phyloP scores from a whole-genome alignment of 2,329 filamentous ascomycete genomes.

The Cordyceps cicadae region DNA sequence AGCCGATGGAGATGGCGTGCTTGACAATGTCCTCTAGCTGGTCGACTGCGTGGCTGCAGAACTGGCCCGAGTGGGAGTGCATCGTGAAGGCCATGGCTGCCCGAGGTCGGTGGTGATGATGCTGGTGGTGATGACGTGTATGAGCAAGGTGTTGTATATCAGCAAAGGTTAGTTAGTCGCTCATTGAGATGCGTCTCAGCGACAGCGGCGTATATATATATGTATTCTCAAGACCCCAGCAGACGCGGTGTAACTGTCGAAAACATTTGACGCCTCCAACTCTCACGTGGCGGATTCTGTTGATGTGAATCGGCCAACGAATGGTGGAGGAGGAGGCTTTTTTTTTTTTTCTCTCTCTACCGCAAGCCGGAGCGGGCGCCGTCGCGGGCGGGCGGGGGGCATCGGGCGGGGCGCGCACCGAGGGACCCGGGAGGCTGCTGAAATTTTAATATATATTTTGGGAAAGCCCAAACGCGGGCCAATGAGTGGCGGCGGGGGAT shows the following conservation, averaged over 20 bases:
- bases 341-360: conserved; percentile 5
- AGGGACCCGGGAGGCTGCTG: neutral
- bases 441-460: neutral
- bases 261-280: neutral
- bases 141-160: neutral
- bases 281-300: conserved; percentile 6
- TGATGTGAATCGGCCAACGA: conserved; percentile 10
- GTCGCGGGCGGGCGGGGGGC: neutral
- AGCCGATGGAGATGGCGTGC: conserved; percentile 67
- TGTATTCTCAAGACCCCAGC: too few species aligned
- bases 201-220: neutral
- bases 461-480: neutral
- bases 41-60: conserved; percentile 86
- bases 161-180: neutral
- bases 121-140: neutral
- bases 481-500: neutral
- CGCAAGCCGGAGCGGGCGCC: conserved; percentile 1
- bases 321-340: neutral
- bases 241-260: neutral
- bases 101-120: neutral
- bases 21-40: conserved; percentile 75
- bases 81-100: conserved; percentile 83
- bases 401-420: neutral
- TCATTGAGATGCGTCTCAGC: neutral
- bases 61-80: conserved; percentile 96